Conservation (phyloP, 176 grass and related monocot species). For the Panicum miliaceum region DNA sequence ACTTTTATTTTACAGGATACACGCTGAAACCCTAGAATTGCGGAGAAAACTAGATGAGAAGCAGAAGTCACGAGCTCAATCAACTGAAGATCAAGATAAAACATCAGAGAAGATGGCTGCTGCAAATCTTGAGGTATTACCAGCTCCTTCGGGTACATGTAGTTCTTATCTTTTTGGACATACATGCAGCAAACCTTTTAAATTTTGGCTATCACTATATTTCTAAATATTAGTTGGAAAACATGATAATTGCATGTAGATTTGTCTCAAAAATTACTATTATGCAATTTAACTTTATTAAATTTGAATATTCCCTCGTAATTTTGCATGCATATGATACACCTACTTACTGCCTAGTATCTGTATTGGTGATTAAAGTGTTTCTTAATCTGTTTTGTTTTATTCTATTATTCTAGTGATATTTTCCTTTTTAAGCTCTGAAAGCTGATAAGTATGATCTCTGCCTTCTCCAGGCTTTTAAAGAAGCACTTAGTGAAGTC, state of each 20-base stretch:
- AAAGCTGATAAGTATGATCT: conserved; percentile 26
- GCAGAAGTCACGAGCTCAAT: conserved; percentile 47
- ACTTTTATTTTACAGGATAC: conserved; percentile 75
- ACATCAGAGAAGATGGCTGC: conserved; percentile 52
- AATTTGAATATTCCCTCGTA: background rate
- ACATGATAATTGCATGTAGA: background rate
- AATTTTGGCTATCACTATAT: background rate
- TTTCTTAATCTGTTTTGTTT: conserved; percentile 1
- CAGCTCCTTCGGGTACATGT: background rate
- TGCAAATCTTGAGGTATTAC: conserved; percentile 72
- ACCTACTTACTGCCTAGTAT: conserved; percentile 15
- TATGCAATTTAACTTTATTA: background rate
- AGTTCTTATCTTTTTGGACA: background rate
- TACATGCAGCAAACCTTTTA: background rate
- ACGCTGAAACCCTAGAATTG: conserved; percentile 81
- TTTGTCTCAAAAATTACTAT: background rate
- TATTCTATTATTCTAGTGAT: conserved; percentile 32
- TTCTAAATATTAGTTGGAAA: background rate
- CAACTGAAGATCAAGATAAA: conserved; percentile 56
- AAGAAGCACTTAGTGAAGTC: conserved; percentile 80
- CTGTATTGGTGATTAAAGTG: background rate
- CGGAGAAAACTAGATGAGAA: conserved; percentile 63
- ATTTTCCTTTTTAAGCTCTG: background rate
- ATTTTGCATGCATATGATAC: conserved; percentile 11
- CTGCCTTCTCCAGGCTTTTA: conserved; percentile 63